phyloP scores from a whole-genome alignment of 495 filamentous ascomycete species.

The Podospora australis region DNA sequence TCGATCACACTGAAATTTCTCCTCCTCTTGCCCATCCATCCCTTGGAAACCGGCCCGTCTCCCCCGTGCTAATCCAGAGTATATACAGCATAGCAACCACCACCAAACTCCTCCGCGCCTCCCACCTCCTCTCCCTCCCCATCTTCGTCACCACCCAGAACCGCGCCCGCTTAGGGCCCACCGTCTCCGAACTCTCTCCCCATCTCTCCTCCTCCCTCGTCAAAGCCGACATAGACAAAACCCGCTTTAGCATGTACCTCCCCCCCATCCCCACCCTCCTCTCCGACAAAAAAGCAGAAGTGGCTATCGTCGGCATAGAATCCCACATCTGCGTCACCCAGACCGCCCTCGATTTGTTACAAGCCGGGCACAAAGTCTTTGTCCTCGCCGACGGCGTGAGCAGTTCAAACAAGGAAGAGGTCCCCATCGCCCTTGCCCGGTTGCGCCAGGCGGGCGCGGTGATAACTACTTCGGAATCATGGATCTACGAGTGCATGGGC shows the following conservation, averaged over 20 bases:
- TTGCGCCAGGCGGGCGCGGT: constrained; percentile 69
- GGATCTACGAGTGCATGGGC: constrained; percentile 87
- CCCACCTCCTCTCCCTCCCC: constrained; percentile 63
- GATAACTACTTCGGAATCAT: constrained; percentile 86
- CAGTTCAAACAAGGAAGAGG: constrained; percentile 75
- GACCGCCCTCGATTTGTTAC: constrained; percentile 75
- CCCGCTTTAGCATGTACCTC: constrained; percentile 77
- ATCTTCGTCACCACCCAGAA: constrained; percentile 82
- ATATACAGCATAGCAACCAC: constrained; percentile 44
- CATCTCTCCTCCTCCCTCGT: constrained; percentile 29
- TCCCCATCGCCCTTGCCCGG: constrained; percentile 68
- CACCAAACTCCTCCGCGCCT: constrained; percentile 47
- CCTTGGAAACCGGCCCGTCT: not conserved
- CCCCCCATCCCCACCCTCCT: constrained; percentile 38
- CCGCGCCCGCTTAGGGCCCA: constrained; percentile 65
- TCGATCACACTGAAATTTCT: too few species aligned
- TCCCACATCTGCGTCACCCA: constrained; percentile 92
- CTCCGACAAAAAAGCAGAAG: constrained; percentile 21
- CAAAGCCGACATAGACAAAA: constrained; percentile 69
- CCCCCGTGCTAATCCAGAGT: not conserved
- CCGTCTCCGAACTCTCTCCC: constrained; percentile 58
- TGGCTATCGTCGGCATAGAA: constrained; percentile 82
- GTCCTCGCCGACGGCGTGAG: constrained; percentile 87
- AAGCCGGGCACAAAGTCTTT: constrained; percentile 73
- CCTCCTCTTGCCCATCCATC: too few species aligned